Base-by-base conservation (phyloP, 352 stramenopile species). In the Phytopythium kandeliae region DNA sequence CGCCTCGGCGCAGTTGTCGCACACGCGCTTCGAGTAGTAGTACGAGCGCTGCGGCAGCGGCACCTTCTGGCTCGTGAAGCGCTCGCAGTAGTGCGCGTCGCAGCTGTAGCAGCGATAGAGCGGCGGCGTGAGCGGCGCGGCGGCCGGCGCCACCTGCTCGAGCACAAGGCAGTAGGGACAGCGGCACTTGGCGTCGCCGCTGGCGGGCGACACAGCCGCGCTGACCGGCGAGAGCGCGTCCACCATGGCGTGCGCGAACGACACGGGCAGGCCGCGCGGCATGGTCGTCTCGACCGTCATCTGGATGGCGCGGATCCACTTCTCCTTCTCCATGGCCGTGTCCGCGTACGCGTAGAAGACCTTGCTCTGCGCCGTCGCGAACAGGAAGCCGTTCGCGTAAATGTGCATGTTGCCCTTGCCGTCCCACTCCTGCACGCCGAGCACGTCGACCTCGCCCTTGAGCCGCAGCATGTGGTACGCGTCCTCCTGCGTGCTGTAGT, bases 381-480 rank as follows among this genome's bases (percentile, higher is more conserved):
- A 95, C 9, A 96, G 57, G 52, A 96, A 94, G 4, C 87, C 87
- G 58, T 92, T 71, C 53, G 86, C 69, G 58, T 96, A 96, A 51
- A 92, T 95, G 73, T 95, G 84, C 78, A 93, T 94, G 61, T 94
- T 94, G 55, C 84, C 87, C 61, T 95, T 94, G 54, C 87, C 87
- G 54, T 96, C 87, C 87, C 87, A 96, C 51, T 96, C 84, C 60
- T 95, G 86, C 17, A 94, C 87, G 17, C 86, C 87, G 19, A 96
- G 59, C 28, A 96, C 84, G 57, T 96, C 83, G 22, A 93, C 85
- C 48, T 94, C 78, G 46, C 82, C 78, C 57, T 94, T 92, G 38
- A 94, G 65, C 8, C 79, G 78, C 53, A 95, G 72, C 78, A 93
- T 90, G 54, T 91, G 80, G 58, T 93, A 92, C 59, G 87, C 87